phyloP scores from a whole-genome alignment of 345 rosid genomes.

The Eucalyptus caleyi region DNA sequence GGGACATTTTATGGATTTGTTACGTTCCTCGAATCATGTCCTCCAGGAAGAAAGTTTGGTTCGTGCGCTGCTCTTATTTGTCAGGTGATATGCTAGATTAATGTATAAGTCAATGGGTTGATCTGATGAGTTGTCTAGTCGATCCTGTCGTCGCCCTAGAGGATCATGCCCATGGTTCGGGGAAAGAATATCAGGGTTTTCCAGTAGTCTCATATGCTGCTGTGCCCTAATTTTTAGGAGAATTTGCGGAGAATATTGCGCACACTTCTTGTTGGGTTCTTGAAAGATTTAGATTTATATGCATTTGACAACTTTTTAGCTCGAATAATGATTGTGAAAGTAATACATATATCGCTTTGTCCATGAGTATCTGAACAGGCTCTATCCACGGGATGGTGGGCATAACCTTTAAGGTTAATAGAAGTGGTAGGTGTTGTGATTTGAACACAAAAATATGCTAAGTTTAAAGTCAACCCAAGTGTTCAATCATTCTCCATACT shows the following conservation, averaged over 20 bases:
- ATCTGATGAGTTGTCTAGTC: neutral
- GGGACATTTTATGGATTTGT: neutral
- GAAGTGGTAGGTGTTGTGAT: neutral
- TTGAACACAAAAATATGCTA: neutral
- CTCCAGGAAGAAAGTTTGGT: neutral
- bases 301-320: neutral
- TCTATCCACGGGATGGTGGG: neutral
- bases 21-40: neutral
- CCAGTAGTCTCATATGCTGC: neutral
- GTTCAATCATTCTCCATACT: neutral
- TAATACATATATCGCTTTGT: neutral
- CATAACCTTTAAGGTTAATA: neutral
- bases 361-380: neutral
- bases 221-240: neutral
- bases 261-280: neutral
- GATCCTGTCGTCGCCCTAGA: neutral
- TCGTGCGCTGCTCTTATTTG: neutral
- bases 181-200: neutral
- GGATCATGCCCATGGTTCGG: neutral
- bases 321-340: neutral
- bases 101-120: neutral
- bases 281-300: neutral
- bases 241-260: neutral
- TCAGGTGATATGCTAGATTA: neutral
- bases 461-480: neutral